Evolutionary conservation across 2,329 filamentous ascomycete genomes (phyloP), one percentile per base, ranked within the genome.

Genomic region (Cadophora sp.): DNA sequence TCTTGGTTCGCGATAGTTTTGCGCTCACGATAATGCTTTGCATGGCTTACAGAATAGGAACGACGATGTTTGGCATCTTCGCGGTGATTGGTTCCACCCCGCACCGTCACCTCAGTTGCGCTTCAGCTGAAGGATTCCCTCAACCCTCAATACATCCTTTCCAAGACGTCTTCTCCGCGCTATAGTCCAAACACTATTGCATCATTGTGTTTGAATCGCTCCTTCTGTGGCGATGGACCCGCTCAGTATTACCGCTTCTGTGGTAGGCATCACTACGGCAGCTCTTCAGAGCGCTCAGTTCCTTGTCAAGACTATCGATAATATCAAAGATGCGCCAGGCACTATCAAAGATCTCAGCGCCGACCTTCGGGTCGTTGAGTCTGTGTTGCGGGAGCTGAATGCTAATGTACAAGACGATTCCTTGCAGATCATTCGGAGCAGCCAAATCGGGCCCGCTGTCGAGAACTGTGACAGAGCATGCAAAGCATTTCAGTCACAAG

Each of bases 231-330:
- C 43, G 12, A 48, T 48, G n/a, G n/a, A 60, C 34, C 56, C 16
- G 19, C 29, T 60, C 19, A 60, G 29, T 43, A 60, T 60, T 60
- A 60, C 34, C 22, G 56, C 56, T 43, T 60, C 56, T n/a, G 19
- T 60, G 34, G 31, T 40, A 37, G 29, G 56, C 19, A 60, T 60
- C 19, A 60, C 56, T 40, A 60, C 56, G 16, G 29, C 29, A 60
- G 29, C 56, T 60, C 56, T 60, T 26, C 29, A 60, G 56, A 60
- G 56, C 34, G 22, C 34, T 16, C 29, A 60, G 11, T 60, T 60
- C 16, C 56, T 60, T 31, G 16, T 43, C 29, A 60, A 60, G 16
- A 60, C 56, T 14, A 60, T 60, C 31, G 56, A 60, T 12, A 60
- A 60, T 14, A 43, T 60, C 31, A 60, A 43, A 43, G 29, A 60